These are phyloP conservation scores for Plantago elongata DNA, from an alignment of 257 asterid species.

Conservation along the genomic window DNA sequence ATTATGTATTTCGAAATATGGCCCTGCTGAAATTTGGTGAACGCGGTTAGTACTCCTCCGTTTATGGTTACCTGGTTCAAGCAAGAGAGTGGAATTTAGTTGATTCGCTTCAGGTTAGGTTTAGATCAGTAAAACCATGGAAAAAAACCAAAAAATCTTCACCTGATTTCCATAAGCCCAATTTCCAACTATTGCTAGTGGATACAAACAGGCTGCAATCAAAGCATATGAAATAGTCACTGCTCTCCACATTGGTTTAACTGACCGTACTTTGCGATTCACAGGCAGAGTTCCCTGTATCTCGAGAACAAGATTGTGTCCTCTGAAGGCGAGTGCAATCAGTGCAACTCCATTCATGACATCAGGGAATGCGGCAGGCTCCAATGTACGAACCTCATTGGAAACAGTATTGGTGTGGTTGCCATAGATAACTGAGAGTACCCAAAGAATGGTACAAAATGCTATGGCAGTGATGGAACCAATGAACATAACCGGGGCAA, in stretches of 20 bases:
- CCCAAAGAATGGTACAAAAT: constrained; percentile 37
- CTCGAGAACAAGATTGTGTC: constrained; percentile 72
- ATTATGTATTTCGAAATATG: constrained; percentile 32
- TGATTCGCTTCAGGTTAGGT: not conserved
- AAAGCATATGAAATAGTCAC: constrained; percentile 33
- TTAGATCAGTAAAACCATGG: too few species aligned
- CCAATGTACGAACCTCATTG: not conserved
- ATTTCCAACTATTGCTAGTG: constrained; percentile 54
- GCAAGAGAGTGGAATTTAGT: too few species aligned
- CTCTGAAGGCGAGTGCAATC: constrained; percentile 53
- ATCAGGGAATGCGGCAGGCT: constrained; percentile 19
- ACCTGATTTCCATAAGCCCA: constrained; percentile 47
- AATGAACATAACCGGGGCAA: constrained; percentile 32
- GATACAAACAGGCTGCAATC: constrained; percentile 40
- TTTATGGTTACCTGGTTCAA: not conserved
- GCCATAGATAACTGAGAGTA: constrained; percentile 31
- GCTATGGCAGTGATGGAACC: constrained; percentile 46
- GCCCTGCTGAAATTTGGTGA: constrained; percentile 23
- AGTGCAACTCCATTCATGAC: constrained; percentile 42
- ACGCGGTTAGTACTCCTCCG: constrained; percentile 42
- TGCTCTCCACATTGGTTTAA: constrained; percentile 59
- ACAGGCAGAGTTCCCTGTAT: constrained; percentile 70
- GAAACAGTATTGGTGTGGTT: constrained; percentile 2
- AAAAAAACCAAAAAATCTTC: too few species aligned
- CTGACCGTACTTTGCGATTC: constrained; percentile 26